Evolutionary conservation across 1,139 yeast genomes (phyloP).

Genomic region (Scheffersomyces stambukii): DNA sequence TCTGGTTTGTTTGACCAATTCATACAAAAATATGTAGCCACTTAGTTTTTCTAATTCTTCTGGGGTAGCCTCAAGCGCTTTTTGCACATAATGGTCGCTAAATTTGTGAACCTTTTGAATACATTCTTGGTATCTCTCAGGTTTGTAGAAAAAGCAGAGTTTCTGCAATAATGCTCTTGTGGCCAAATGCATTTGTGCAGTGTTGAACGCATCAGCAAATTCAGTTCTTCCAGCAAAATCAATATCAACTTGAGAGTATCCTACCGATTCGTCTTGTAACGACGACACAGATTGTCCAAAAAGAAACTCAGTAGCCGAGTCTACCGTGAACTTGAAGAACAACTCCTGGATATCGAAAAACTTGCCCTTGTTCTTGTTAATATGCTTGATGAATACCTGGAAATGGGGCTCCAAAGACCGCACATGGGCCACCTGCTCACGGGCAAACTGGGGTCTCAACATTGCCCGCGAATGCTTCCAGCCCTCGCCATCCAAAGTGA

Average conservation of each 20-base stretch:
- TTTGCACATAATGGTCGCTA: constrained; percentile 20
- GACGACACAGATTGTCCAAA: constrained; percentile 31
- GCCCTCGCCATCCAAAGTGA: constrained; percentile 48
- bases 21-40: constrained; percentile 37
- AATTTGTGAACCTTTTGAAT: constrained; percentile 21
- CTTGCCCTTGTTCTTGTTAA: constrained; percentile 19
- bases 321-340: constrained; percentile 32
- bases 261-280: constrained; percentile 25
- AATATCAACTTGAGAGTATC: constrained; percentile 14
- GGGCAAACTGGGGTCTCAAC: constrained; percentile 50
- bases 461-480: constrained; percentile 53
- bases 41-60: constrained; percentile 22
- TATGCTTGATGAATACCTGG: constrained; percentile 26
- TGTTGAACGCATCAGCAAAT: constrained; percentile 25
- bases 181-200: constrained; percentile 24
- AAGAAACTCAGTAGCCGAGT: constrained; percentile 35
- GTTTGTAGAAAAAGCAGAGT: constrained; percentile 21
- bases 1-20: constrained; percentile 40
- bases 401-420: constrained; percentile 38
- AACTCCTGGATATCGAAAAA: constrained; percentile 30
- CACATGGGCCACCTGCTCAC: constrained; percentile 47
- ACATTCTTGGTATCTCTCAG: constrained; percentile 16
- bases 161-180: constrained; percentile 25
- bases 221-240: constrained; percentile 14
- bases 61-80: constrained; percentile 21